These are phyloP conservation scores for Elongisporangium prolatum DNA, from an alignment of 352 stramenopile species.

Conservation along the genomic window DNA sequence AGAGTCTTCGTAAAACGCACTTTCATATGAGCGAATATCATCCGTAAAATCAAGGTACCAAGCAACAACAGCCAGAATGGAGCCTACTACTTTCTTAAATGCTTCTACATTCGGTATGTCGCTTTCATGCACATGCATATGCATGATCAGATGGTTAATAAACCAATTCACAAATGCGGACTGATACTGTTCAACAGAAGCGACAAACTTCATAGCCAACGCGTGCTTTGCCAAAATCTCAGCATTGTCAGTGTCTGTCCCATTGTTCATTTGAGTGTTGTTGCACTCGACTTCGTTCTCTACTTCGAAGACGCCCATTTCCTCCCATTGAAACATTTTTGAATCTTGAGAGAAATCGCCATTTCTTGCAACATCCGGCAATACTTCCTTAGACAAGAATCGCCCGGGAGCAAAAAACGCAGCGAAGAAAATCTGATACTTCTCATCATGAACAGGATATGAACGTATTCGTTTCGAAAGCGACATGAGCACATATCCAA, in stretches of 20 bases:
- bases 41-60: neutral
- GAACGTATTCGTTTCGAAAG: neutral
- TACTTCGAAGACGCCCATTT: constrained; percentile 41
- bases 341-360: neutral
- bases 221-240: neutral
- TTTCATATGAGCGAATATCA: neutral
- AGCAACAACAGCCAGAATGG: neutral
- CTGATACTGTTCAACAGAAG: neutral
- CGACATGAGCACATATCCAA: constrained; percentile 11
- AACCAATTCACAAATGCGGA: neutral
- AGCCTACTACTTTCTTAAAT: neutral
- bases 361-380: neutral
- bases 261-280: neutral
- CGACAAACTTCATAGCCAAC: neutral
- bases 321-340: constrained; percentile 40
- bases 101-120: neutral
- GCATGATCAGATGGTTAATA: neutral
- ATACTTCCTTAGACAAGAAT: neutral
- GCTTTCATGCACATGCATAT: neutral
- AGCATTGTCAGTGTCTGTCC: neutral
- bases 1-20: neutral
- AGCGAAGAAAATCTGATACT: neutral
- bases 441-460: neutral
- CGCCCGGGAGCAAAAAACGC: neutral
- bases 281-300: constrained; percentile 31